phyloP scores from a whole-genome alignment of 2,329 filamentous ascomycete species.

The Microdochium paspali region DNA sequence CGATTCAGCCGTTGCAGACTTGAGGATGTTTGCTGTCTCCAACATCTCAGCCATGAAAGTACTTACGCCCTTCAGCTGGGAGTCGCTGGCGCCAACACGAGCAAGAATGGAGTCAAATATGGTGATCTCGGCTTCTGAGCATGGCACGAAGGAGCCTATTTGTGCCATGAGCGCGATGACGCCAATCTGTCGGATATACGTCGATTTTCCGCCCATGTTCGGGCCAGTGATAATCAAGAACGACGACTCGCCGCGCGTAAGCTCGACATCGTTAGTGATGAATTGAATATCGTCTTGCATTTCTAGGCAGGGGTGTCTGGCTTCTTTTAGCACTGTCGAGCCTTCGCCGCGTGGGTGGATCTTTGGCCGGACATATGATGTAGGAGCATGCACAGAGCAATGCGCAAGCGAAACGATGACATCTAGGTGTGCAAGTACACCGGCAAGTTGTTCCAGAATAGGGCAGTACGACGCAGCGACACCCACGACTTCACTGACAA shows the following conservation, averaged over 20 bases:
- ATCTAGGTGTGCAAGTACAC: constrained; percentile 83
- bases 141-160: constrained; percentile 92
- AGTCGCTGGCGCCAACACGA: constrained; percentile 90
- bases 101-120: constrained; percentile 97
- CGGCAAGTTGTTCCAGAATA: constrained; percentile 80
- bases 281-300: constrained; percentile 98
- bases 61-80: constrained; percentile 92
- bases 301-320: constrained; percentile 94
- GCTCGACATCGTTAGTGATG: constrained; percentile 91
- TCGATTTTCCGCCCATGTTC: constrained; percentile 99
- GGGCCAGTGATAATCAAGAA: constrained; percentile 96
- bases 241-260: constrained; percentile 69
- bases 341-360: constrained; percentile 84
- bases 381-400: constrained; percentile 84
- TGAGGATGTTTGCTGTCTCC: constrained; percentile 96
- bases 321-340: constrained; percentile 82
- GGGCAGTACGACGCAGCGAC: constrained; percentile 94
- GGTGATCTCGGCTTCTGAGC: constrained; percentile 78
- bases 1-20: constrained; percentile 88
- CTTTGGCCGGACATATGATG: constrained; percentile 80
- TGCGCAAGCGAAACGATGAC: constrained; percentile 93
- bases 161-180: constrained; percentile 97
- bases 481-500: constrained; percentile 85
- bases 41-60: constrained; percentile 99
- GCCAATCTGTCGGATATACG: constrained; percentile 94